Base-by-base conservation (phyloP, 148 eudicot species). In the Nepenthes mirabilis region DNA sequence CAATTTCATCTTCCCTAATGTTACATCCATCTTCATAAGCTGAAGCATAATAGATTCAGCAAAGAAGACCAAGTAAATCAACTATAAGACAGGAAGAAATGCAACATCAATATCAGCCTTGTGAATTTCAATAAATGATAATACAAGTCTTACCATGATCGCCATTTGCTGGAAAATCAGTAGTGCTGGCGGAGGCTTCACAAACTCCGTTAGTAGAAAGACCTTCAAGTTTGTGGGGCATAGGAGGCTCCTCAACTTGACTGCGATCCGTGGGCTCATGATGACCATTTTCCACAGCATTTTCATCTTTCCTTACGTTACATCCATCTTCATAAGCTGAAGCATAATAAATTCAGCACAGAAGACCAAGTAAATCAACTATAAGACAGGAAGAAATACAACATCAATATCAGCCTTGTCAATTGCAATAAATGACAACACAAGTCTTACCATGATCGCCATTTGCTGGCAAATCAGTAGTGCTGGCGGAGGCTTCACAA, bases 281-380 rank as follows among this genome's bases (percentile, higher is more conserved):
- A 70, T 70, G 5, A 11, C 52, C 82, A 47, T 80, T 78, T 33
- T 81, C 88, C 45, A 68, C 76, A 55, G 67, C 83, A 67, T 43
- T 72, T 57, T 77, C 86, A 66, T 69, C 67, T 48, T 54, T 54
- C 47, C 32, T 60, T 49, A 64, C 57, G 66, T 61, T 75, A 58
- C 59, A 48, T 36, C 45, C 57, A 69, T 72, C 79, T 63, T 70
- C 79, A 47, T 59, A 50, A 52, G 58, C 72, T 68, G 52, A 49
- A 49, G 23, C 23, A 5, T 49, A 12, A 49, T 2, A 49, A 11
- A 49, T 10, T 49, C 52, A 49, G 11, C 6, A 49, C 14, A 49
- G 2, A 65, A 11, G 13, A 3, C n/a, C 43, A n/a, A 63, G 55
- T 51, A 52, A 13, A 37, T 37, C 13, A 35, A 45, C 51, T 9